Evolutionary conservation across 2,329 filamentous ascomycete genomes (phyloP).

Genomic region (Neoarthrinium moseri): DNA sequence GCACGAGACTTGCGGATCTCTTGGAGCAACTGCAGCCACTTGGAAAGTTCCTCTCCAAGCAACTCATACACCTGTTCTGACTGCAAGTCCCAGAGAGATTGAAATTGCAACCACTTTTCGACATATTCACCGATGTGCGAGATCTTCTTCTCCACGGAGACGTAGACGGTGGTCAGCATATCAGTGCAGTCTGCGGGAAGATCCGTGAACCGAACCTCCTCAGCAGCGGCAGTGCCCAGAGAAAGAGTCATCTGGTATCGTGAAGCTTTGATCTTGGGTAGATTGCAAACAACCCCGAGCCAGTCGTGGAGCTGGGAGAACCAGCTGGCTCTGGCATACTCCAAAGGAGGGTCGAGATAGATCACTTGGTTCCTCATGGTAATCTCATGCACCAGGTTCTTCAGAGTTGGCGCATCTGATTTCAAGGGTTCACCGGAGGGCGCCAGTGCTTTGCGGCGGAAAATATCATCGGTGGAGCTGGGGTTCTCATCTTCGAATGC

Average conservation of each 20-base stretch:
- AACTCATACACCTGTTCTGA: conserved; percentile 93
- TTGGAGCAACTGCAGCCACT: conserved; percentile 94
- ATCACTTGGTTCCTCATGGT: conserved; percentile 98
- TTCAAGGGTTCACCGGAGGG: conserved; percentile 42
- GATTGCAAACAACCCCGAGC: conserved; percentile 88
- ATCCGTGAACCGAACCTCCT: conserved; percentile 75
- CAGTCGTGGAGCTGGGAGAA: conserved; percentile 88
- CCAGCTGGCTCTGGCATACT: conserved; percentile 91
- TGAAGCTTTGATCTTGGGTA: conserved; percentile 91
- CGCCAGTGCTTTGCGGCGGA: conserved; percentile 48
- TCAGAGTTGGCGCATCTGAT: conserved; percentile 63
- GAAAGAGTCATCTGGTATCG: conserved; percentile 84
- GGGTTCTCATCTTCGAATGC: conserved; percentile 68
- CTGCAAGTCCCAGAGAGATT: conserved; percentile 96
- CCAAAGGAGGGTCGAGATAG: conserved; percentile 89
- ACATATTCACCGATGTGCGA: conserved; percentile 80
- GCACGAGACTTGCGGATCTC: conserved; percentile 94
- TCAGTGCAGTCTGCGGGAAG: conserved; percentile 81
- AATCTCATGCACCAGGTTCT: conserved; percentile 80
- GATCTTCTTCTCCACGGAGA: conserved; percentile 79
- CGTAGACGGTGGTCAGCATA: conserved; percentile 77
- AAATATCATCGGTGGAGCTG: conserved; percentile 44
- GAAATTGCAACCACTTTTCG: conserved; percentile 97
- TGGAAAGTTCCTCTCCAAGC: conserved; percentile 84
- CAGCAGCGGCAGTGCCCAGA: conserved; percentile 58